Conservation (phyloP, 495 filamentous ascomycete genomes). For the Bombardia bombarda region DNA sequence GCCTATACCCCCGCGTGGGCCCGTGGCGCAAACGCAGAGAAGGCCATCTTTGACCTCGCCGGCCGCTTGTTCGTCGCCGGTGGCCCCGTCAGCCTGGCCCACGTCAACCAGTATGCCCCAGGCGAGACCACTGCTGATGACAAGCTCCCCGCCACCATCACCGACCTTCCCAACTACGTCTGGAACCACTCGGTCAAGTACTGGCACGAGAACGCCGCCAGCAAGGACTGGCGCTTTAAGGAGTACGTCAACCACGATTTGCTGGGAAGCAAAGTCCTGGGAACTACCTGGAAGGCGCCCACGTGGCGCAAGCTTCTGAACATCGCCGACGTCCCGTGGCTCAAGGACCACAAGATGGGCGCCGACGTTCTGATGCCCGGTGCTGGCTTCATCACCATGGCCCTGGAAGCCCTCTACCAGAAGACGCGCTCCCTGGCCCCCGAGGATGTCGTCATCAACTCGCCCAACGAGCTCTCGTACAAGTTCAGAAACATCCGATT, state of each 20-base stretch:
- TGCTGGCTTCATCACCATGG: slow-evolving; percentile 10
- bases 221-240: slow-evolving; percentile 11
- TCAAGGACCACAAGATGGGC: slow-evolving; percentile 34
- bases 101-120: slow-evolving; percentile 7
- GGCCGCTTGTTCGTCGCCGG: slow-evolving; percentile 25
- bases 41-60: slow-evolving; percentile 19
- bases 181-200: slow-evolving; percentile 21
- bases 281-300: slow-evolving; percentile 13
- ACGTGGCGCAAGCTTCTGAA: slow-evolving; percentile 36
- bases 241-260: slow-evolving; percentile 9
- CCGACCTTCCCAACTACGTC: slow-evolving; percentile 30
- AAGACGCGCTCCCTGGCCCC: not conserved
- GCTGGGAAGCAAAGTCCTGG: slow-evolving; percentile 7
- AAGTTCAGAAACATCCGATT: slow-evolving; percentile 6
- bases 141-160: not conserved
- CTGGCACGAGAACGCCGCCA: slow-evolving; percentile 9
- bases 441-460: not conserved
- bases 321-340: slow-evolving; percentile 22
- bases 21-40: slow-evolving; percentile 16
- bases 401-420: slow-evolving; percentile 7
- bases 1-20: slow-evolving; percentile 20
- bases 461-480: slow-evolving; percentile 1
- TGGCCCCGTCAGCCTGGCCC: not conserved
- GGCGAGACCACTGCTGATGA: no score
- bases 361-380: slow-evolving; percentile 14